A percentile compares a stretch with the other conserved stretches of the same genome.
phyloP scores from a whole-genome alignment of 257 asterid species.

The Solanum sparsipilum region DNA sequence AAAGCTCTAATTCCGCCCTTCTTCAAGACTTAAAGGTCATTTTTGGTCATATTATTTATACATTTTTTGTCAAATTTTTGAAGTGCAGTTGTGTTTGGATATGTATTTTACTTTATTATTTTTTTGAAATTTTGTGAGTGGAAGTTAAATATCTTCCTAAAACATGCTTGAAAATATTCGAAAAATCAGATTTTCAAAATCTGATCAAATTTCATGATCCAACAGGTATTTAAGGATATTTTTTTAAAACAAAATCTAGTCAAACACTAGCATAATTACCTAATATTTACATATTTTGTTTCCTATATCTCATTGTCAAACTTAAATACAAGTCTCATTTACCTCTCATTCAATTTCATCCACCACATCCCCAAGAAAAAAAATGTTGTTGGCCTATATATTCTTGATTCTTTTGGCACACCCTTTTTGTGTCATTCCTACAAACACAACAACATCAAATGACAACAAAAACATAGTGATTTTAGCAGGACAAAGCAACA shows the following conservation, averaged over 20 bases:
- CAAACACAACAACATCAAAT: neutral
- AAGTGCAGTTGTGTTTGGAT: neutral
- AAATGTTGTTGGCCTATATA: neutral
- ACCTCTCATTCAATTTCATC: neutral
- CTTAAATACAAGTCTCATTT: neutral
- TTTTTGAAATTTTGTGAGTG: neutral
- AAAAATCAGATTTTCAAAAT: no score
- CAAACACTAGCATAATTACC: neutral
- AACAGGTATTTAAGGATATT: no score
- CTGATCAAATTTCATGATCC: no score
- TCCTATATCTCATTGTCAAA: neutral
- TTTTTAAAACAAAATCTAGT: neutral
- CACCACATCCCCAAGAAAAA: neutral
- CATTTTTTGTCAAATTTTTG: neutral
- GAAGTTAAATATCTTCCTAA: neutral
- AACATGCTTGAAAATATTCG: neutral
- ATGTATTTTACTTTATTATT: no score
- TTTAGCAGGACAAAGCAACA: slow-evolving; percentile 7
- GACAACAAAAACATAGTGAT: neutral
- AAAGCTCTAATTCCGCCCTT: neutral
- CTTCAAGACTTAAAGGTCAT: no score
- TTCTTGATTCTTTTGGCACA: neutral
- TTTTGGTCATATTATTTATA: neutral
- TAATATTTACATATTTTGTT: neutral
- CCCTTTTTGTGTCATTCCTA: neutral